These are phyloP conservation scores for Cladosporium sp. DNA, from an alignment of 2,329 filamentous ascomycete genomes.

Conservation along the genomic window DNA sequence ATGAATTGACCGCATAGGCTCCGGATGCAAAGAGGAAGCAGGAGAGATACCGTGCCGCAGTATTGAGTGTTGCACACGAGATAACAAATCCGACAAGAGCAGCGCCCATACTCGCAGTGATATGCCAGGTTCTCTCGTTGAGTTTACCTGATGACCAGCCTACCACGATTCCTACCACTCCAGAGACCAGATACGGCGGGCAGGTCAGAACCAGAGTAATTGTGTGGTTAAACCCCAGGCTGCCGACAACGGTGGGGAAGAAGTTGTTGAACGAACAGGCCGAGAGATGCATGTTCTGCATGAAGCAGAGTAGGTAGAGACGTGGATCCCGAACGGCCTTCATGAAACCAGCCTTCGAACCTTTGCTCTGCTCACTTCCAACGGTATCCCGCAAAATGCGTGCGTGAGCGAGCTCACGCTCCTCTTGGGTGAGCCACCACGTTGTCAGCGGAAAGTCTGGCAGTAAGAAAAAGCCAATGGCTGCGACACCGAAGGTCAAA, in stretches of 20 bases:
- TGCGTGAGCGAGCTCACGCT: slow-evolving; percentile 22
- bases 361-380: slow-evolving; percentile 42
- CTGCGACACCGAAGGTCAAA: slow-evolving; percentile 56
- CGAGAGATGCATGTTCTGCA: background rate
- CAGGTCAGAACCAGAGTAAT: slow-evolving; percentile 31
- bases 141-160: slow-evolving; percentile 34
- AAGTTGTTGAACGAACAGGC: slow-evolving; percentile 5
- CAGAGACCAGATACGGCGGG: slow-evolving; percentile 26
- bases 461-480: slow-evolving; percentile 55
- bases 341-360: slow-evolving; percentile 21
- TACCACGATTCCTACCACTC: slow-evolving; percentile 27
- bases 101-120: background rate
- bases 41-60: slow-evolving; percentile 21
- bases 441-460: slow-evolving; percentile 57
- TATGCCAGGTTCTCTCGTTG: slow-evolving; percentile 38
- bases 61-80: background rate
- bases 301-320: background rate
- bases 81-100: background rate
- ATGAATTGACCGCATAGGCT: slow-evolving; percentile 31
- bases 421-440: slow-evolving; percentile 43
- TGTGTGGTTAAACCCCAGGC: slow-evolving; percentile 32
- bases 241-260: slow-evolving; percentile 16
- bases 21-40: slow-evolving; percentile 33
- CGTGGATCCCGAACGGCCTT: background rate
- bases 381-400: slow-evolving; percentile 41